These are phyloP conservation scores for Lotmaria passim DNA, from an alignment of 208 protist species.

Conservation along the genomic window DNA sequence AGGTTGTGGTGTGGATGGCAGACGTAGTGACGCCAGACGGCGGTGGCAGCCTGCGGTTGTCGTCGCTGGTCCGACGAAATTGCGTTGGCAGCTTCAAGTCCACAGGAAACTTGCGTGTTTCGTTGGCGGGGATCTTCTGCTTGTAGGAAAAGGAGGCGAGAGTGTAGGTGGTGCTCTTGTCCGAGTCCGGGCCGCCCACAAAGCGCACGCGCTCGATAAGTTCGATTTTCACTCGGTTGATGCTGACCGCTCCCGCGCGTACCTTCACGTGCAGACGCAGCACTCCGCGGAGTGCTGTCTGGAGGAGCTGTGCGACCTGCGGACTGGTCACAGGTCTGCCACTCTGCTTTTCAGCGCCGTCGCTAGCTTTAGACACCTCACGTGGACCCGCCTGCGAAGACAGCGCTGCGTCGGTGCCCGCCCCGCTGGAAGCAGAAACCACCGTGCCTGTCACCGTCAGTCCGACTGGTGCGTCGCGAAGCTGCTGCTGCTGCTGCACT, in stretches of 20 bases:
- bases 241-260: slow-evolving; percentile 6
- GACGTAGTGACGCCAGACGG: slow-evolving; percentile 10
- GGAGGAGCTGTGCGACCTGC: not conserved
- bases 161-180: slow-evolving; percentile 14
- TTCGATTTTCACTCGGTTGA: slow-evolving; percentile 16
- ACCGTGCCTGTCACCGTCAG: slow-evolving; percentile 32
- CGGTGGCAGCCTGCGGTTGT: slow-evolving; percentile 10
- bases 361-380: too few relatives aligned
- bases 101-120: slow-evolving; percentile 10
- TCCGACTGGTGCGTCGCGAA: slow-evolving; percentile 1
- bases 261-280: slow-evolving; percentile 12
- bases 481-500: not conserved
- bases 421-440: not conserved
- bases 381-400: not conserved
- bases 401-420: not conserved
- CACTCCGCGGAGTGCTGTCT: not conserved
- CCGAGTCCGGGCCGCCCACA: not conserved
- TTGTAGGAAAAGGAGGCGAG: slow-evolving; percentile 14
- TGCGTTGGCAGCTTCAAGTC: slow-evolving; percentile 20
- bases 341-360: too few relatives aligned
- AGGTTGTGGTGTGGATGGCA: slow-evolving; percentile 23
- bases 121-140: slow-evolving; percentile 19
- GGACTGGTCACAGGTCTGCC: too few relatives aligned
- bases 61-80: slow-evolving; percentile 15
- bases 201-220: slow-evolving; percentile 18